A percentile compares a stretch with the other conserved stretches of the same genome.
Evolutionary conservation across 768 basidiomycete species (phyloP).

Genomic region (Russula sp.): DNA sequence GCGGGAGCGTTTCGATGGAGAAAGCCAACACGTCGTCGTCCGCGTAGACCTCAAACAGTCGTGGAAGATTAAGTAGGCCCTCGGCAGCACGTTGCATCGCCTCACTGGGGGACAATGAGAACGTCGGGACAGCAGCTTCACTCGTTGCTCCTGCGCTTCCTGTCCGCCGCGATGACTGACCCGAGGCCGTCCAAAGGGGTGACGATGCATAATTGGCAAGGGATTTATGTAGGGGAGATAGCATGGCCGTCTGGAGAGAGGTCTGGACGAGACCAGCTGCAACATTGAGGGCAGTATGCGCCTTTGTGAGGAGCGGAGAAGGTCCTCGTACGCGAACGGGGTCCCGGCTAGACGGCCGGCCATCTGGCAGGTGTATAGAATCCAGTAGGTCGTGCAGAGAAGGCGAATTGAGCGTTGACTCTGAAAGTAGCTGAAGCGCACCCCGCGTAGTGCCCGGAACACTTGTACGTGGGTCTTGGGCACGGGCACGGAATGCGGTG

Average conservation of each 20-base stretch:
- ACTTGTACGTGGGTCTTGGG: conserved; percentile 46
- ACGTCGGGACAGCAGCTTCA: conserved; percentile 75
- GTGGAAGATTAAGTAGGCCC: conserved; percentile 87
- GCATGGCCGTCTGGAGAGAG: conserved; percentile 73
- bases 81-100: conserved; percentile 85
- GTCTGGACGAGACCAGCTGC: conserved; percentile 72
- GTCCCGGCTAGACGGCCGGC: conserved; percentile 23
- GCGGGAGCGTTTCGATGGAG: conserved; percentile 76
- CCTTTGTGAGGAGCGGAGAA: conserved; percentile 43
- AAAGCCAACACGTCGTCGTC: conserved; percentile 87
- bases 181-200: conserved; percentile 54
- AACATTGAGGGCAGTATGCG: conserved; percentile 46
- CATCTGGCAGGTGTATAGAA: conserved; percentile 39
- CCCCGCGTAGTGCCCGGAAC: conserved; percentile 58
- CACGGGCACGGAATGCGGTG: conserved; percentile 48
- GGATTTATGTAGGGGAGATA: conserved; percentile 72
- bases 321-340: conserved; percentile 24
- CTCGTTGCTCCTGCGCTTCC: conserved; percentile 32
- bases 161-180: conserved; percentile 41
- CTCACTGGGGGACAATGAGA: conserved; percentile 88
- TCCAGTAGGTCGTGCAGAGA: conserved; percentile 62
- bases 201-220: conserved; percentile 64
- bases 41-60: conserved; percentile 91
- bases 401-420: conserved; percentile 77
- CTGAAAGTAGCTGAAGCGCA: conserved; percentile 64